These are phyloP conservation scores for Arxiozyma heterogenica DNA, from an alignment of 1,139 yeast genomes.

Conservation along the genomic window DNA sequence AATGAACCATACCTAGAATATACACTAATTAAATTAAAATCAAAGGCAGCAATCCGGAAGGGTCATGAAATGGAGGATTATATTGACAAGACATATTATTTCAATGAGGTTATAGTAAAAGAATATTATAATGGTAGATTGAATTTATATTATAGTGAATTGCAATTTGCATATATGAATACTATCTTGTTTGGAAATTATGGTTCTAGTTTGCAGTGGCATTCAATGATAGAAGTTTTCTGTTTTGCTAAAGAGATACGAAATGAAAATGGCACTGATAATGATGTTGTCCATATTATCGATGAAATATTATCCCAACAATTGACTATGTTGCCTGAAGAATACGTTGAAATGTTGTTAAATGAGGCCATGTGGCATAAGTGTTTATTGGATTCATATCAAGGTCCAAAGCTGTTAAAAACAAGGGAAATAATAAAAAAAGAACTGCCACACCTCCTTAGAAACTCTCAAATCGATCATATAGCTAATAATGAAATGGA, in stretches of 20 bases:
- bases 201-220: slow-evolving; percentile 41
- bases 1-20: slow-evolving; percentile 30
- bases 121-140: slow-evolving; percentile 17
- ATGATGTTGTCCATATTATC: slow-evolving; percentile 18
- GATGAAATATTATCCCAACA: slow-evolving; percentile 29
- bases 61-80: slow-evolving; percentile 34
- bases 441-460: neutral
- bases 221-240: slow-evolving; percentile 32
- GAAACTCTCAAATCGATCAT: neutral
- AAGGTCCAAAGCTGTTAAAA: slow-evolving; percentile 1
- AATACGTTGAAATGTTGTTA: slow-evolving; percentile 29
- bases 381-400: slow-evolving; percentile 11
- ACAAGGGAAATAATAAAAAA: neutral
- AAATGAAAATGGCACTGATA: slow-evolving; percentile 8
- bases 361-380: slow-evolving; percentile 14
- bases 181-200: slow-evolving; percentile 37
- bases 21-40: slow-evolving; percentile 32
- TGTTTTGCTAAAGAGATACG: slow-evolving; percentile 21
- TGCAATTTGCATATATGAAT: slow-evolving; percentile 35
- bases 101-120: slow-evolving; percentile 27
- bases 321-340: slow-evolving; percentile 32
- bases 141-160: slow-evolving; percentile 33
- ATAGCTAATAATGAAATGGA: neutral
- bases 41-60: slow-evolving; percentile 31
- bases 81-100: slow-evolving; percentile 39